Percentiles rank a stretch among this genome's conserved stretches.
Conservation (phyloP, 2,329 filamentous ascomycete genomes). For the Fusarium anthophilum region DNA sequence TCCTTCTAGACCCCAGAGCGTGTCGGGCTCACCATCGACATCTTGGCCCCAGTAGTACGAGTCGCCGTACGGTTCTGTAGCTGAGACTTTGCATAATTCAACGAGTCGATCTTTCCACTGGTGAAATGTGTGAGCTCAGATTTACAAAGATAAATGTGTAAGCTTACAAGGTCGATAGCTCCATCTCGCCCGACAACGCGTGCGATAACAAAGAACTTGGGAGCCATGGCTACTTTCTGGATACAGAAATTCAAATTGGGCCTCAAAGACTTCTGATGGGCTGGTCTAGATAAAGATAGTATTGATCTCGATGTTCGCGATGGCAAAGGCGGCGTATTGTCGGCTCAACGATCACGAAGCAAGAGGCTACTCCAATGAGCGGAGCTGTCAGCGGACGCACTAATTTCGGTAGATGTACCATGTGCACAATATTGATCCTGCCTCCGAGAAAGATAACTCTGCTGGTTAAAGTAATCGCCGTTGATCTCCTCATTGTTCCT, state of each 20-base stretch:
- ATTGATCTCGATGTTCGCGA: no score
- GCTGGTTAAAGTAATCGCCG: background rate
- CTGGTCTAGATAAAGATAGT: rapidly evolving
- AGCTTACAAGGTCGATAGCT: background rate
- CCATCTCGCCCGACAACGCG: background rate
- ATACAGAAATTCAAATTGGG: rapidly evolving
- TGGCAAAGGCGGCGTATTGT: background rate
- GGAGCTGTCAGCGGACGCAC: background rate
- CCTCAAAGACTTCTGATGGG: rapidly evolving
- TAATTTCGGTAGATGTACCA: background rate
- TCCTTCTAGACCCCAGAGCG: background rate
- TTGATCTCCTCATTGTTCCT: background rate
- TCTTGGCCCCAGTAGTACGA: background rate
- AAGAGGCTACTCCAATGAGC: no score
- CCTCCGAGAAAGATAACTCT: rapidly evolving
- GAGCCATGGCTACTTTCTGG: rapidly evolving
- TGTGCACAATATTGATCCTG: background rate
- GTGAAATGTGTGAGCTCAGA: rapidly evolving
- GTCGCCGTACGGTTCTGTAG: background rate
- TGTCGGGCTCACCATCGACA: background rate
- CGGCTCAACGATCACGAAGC: background rate
- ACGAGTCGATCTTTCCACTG: background rate
- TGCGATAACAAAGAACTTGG: background rate
- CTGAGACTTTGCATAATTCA: background rate
- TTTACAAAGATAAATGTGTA: rapidly evolving